Evolutionary conservation across 2,329 filamentous ascomycete genomes (phyloP), one percentile per base, ranked within the genome.

Genomic region (Aspergillus awamori): DNA sequence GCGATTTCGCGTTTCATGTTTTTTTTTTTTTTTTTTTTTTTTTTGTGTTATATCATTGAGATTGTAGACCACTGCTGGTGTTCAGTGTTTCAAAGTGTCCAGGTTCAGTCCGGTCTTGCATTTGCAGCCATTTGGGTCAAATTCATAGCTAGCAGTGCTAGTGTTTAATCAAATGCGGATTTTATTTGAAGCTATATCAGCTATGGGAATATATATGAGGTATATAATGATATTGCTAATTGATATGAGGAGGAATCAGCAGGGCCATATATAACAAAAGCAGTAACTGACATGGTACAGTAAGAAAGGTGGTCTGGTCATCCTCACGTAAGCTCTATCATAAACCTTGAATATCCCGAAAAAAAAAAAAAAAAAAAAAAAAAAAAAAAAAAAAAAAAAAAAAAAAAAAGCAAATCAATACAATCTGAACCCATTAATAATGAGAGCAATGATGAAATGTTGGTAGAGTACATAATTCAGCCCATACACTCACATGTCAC

Each of bases 51-150:
- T 47, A 4, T 36, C 33, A 48, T 17, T 56, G 26, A 56, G 30
- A 65, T 66, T 54, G 49, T 61, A 56, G 54, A 60, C 48, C 60
- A 53, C 55, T 61, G 53, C 58, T 65, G 69, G 71, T 58, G 66
- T 63, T 69, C 62, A 57, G 59, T 61, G 57, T 45, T 58, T 53
- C 13, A 1, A 36, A 24, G 30, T 33, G 22, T 26, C 13, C 15
- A 41, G n/a, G 52, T 59, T 49, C 15, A 33, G 53, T 49, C 15
- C 22, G 47, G 28, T 56, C 22, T 39, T 30, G 22, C 45, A 59
- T 54, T 58, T 63, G 13, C 54, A 60, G 45, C 54, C 49, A 53
- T 43, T 41, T 38, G 30, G 53, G 41, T 28, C 51, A 36, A 38
- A 13, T 41, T 22, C 7, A 11, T 45, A 51, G 43, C 53, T 63